Base-by-base conservation (phyloP, 805 yeast genomes). In the Kazachstania africana region DNA sequence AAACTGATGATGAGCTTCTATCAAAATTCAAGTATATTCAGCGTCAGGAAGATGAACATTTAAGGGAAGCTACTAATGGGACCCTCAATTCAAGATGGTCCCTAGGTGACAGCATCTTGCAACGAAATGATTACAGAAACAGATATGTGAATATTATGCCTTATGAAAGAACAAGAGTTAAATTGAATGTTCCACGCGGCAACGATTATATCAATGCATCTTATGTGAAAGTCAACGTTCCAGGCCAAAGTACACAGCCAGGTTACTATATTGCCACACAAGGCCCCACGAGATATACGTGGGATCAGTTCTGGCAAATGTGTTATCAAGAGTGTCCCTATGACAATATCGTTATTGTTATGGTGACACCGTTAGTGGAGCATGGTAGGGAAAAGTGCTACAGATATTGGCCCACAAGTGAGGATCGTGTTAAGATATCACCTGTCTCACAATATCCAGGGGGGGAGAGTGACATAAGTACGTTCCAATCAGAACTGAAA, bases 291-390 rank as follows among this genome's bases (percentile, higher is more conserved):
- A 57, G 53, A 10, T 59, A 62, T 21, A 87, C 97, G 0, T 66
- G 72, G 39, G 72, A 72, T 3, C 94, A 91, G 51, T 88, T 91
- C 48, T 91, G 96, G 95, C 82, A 77, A 39, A 79, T 85, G 71
- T 68, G 82, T 9, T 65, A 72, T 30, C 72, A 77, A 28, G 68
- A 78, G 42, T 54, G 66, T 17, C 66, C 74, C 3, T 66, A 73
- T 4, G 55, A 75, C 2, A 55, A 78, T 3, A 66, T 73, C 3
- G 69, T 71, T 1, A 59, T 80, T 8, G 72, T 78, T 12, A 80
- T 79, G 88, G 68, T 80, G 24, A 79, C 93, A 0, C 83, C 91
- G 0, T 54, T 82, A 37, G 57, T 56, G 26, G 97, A 91, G 50
- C 68, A 71, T 32, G 71, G 72, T 2, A 66, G 75, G 17, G 75